Percentiles rank a stretch among this genome's conserved stretches.
These are phyloP conservation scores for Ambrosia artemisiifolia DNA, from an alignment of 129 eudicot species.

Conservation along the genomic window DNA sequence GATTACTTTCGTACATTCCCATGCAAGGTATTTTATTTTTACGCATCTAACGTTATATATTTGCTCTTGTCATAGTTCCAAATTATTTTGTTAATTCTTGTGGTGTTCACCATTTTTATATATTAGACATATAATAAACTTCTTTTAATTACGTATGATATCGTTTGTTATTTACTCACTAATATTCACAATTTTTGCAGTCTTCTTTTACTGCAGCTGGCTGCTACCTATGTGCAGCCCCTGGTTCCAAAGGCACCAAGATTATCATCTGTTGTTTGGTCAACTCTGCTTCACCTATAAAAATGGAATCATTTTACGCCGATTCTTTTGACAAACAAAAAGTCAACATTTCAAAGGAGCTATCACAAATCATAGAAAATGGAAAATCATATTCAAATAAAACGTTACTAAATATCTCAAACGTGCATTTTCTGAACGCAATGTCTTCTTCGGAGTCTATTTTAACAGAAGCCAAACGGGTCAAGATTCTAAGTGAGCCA, in stretches of 20 bases:
- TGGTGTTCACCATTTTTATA: not conserved
- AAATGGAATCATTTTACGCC: slow-evolving; percentile 39
- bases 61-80: too few relatives aligned
- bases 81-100: not conserved
- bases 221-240: slow-evolving; percentile 94
- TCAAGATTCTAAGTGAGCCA: slow-evolving; percentile 58
- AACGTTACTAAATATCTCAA: slow-evolving; percentile 30
- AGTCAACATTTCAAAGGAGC: slow-evolving; percentile 31
- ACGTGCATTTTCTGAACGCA: slow-evolving; percentile 43
- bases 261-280: slow-evolving; percentile 70
- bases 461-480: slow-evolving; percentile 53
- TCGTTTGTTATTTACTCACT: not conserved
- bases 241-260: slow-evolving; percentile 84
- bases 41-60: slow-evolving; percentile 1
- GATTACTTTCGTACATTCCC: slow-evolving; percentile 73
- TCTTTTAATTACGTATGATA: not conserved
- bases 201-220: slow-evolving; percentile 84
- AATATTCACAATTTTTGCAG: slow-evolving; percentile 38
- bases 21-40: slow-evolving; percentile 58
- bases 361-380: slow-evolving; percentile 43
- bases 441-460: slow-evolving; percentile 51
- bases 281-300: slow-evolving; percentile 45
- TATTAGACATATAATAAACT: not conserved
- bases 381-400: slow-evolving; percentile 36
- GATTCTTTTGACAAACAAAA: slow-evolving; percentile 17